Evolutionary conservation across 2,329 filamentous ascomycete genomes (phyloP).

Genomic region (Phyllachora maydis): DNA sequence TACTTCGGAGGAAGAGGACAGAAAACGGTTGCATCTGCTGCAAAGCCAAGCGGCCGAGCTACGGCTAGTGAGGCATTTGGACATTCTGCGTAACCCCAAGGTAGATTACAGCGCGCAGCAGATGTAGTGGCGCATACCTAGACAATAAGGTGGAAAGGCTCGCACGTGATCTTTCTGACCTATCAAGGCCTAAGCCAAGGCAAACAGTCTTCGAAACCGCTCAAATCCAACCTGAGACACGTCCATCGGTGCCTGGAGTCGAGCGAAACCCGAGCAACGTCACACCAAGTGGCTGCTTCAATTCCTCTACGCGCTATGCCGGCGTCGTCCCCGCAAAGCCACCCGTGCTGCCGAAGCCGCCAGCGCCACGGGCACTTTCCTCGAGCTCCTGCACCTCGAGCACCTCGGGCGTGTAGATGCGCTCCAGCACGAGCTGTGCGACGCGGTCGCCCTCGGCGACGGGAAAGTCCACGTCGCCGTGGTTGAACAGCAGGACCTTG

Average conservation of each 20-base stretch:
- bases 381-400: conserved; percentile 75
- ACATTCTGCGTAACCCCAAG: conserved; percentile 43
- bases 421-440: conserved; percentile 84
- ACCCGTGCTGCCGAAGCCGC: conserved; percentile 83
- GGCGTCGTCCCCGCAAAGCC: too few relatives aligned
- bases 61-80: conserved; percentile 56
- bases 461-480: conserved; percentile 60
- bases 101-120: conserved; percentile 38
- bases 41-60: conserved; percentile 78
- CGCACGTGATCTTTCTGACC: too few relatives aligned
- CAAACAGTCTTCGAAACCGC: too few relatives aligned
- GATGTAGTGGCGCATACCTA: conserved; percentile 13
- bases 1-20: conserved; percentile 20
- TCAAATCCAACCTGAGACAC: too few relatives aligned
- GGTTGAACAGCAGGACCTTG: conserved; percentile 90
- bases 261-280: too few relatives aligned
- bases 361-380: conserved; percentile 75
- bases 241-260: too few relatives aligned
- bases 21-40: conserved; percentile 42
- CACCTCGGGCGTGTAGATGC: conserved; percentile 84
- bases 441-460: conserved; percentile 76
- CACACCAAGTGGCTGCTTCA: too few relatives aligned
- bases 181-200: too few relatives aligned
- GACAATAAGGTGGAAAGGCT: too few relatives aligned
- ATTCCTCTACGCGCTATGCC: too few relatives aligned